Conservation (phyloP, 2,329 filamentous ascomycete species). For the Phaeoacremonium minimum region DNA sequence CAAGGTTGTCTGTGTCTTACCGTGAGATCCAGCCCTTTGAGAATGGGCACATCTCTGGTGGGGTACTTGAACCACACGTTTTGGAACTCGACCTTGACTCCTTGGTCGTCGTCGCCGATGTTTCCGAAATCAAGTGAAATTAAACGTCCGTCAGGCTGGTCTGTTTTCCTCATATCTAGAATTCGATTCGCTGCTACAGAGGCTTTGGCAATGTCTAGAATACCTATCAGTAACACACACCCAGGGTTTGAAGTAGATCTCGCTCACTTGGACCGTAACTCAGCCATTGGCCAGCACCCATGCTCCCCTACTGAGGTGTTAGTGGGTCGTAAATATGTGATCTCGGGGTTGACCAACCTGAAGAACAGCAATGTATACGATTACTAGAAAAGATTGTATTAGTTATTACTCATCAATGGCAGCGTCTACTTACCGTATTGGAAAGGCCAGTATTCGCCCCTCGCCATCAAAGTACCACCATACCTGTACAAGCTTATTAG, state of each 20-base stretch:
- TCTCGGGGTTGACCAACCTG: conserved; percentile 14
- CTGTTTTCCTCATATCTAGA: conserved; percentile 18
- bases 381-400: conserved; percentile 13
- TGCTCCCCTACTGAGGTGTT: conserved; percentile 15
- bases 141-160: conserved; percentile 15
- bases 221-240: not conserved
- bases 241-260: not conserved
- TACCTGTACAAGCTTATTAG: conserved; percentile 15
- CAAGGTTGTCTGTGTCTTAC: conserved; percentile 1
- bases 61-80: conserved; percentile 8
- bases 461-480: conserved; percentile 21
- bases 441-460: conserved; percentile 22
- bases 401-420: no score
- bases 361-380: conserved; percentile 26
- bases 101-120: conserved; percentile 19
- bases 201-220: conserved; percentile 23
- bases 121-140: conserved; percentile 18
- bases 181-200: conserved; percentile 22
- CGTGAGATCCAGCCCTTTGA: conserved; percentile 3
- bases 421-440: conserved; percentile 18
- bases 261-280: conserved; percentile 22
- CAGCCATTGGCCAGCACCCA: conserved; percentile 25
- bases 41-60: conserved; percentile 1
- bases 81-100: conserved; percentile 24
- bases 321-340: no score